phyloP scores from a whole-genome alignment of 495 filamentous ascomycete genomes.

The Glarea lozoyensis region DNA sequence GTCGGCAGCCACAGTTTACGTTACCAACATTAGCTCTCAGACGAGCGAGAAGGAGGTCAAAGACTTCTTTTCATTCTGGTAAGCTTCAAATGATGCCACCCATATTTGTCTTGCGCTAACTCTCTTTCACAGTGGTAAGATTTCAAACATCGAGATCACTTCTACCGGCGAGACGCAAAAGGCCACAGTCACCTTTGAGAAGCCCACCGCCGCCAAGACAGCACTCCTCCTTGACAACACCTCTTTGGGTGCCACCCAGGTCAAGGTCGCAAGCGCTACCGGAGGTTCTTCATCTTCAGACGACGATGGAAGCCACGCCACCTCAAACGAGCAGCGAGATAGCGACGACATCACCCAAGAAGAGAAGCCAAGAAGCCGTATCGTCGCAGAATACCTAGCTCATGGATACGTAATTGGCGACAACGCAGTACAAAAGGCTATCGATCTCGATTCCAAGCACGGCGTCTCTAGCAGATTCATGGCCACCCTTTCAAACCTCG shows the following conservation, averaged over 20 bases:
- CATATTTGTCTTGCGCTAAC: conserved; percentile 21
- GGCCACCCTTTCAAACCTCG: conserved; percentile 60
- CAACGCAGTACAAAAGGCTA: conserved; percentile 71
- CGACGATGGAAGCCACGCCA: conserved; percentile 45
- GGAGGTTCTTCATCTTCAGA: conserved; percentile 57
- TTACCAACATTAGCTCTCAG: conserved; percentile 72
- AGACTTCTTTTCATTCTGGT: conserved; percentile 99
- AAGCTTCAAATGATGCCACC: conserved; percentile 22
- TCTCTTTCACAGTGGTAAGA: conserved; percentile 65
- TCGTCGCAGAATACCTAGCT: conserved; percentile 90
- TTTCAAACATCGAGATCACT: conserved; percentile 69
- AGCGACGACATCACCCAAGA: conserved; percentile 75
- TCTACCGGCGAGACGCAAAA: conserved; percentile 58
- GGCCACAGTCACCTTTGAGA: conserved; percentile 91
- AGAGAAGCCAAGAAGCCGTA: conserved; percentile 87
- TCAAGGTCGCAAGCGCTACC: conserved; percentile 62
- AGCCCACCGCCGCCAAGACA: conserved; percentile 89
- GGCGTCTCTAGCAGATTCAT: conserved; percentile 74
- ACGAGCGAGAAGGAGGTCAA: conserved; percentile 85
- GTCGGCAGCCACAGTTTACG: conserved; percentile 38
- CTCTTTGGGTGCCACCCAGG: conserved; percentile 71
- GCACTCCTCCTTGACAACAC: conserved; percentile 95
- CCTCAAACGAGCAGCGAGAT: conserved; percentile 40
- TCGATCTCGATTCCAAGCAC: conserved; percentile 85
- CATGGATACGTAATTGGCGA: conserved; percentile 88